These are phyloP conservation scores for Tetrastigma voinierianum DNA, from an alignment of 164 flowering plant genomes.

Conservation along the genomic window DNA sequence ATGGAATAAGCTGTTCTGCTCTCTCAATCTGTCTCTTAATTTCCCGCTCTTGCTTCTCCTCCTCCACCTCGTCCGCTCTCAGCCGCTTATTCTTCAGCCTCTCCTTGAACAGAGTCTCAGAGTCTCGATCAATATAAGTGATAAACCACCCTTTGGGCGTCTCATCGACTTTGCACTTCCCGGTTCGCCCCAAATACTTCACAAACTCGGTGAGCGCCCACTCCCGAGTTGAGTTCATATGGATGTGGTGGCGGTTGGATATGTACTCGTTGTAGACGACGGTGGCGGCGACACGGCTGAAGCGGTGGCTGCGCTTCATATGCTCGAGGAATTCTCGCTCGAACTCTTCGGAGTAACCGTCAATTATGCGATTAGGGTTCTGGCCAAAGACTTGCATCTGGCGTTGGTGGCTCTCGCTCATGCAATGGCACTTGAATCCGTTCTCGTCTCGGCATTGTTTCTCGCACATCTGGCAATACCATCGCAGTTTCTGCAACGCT, in stretches of 20 bases:
- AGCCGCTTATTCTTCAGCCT: slow-evolving; percentile 69
- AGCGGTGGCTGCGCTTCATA: too few species aligned
- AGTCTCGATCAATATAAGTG: slow-evolving; percentile 82
- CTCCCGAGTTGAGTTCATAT: slow-evolving; percentile 85
- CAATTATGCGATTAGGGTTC: too few species aligned
- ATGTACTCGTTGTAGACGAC: slow-evolving; percentile 91
- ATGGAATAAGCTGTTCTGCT: slow-evolving; percentile 49
- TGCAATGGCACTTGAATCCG: too few species aligned
- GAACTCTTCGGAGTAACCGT: too few species aligned
- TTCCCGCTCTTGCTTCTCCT: slow-evolving; percentile 79
- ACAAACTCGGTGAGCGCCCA: slow-evolving; percentile 95
- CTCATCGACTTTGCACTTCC: slow-evolving; percentile 90
- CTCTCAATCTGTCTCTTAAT: slow-evolving; percentile 76
- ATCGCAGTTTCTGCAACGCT: too few species aligned
- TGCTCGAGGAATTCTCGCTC: too few species aligned
- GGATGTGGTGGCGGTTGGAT: slow-evolving; percentile 77
- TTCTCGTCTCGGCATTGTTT: too few species aligned
- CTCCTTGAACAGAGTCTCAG: slow-evolving; percentile 79
- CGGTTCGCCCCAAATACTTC: slow-evolving; percentile 71
- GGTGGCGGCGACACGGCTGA: slow-evolving; percentile 54
- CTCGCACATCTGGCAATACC: too few species aligned
- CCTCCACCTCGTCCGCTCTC: slow-evolving; percentile 73
- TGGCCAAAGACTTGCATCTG: too few species aligned
- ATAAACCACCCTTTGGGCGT: slow-evolving; percentile 96
- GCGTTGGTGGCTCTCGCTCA: too few species aligned